phyloP scores from a whole-genome alignment of 352 stramenopile species.

The Aphanomyces invadans region DNA sequence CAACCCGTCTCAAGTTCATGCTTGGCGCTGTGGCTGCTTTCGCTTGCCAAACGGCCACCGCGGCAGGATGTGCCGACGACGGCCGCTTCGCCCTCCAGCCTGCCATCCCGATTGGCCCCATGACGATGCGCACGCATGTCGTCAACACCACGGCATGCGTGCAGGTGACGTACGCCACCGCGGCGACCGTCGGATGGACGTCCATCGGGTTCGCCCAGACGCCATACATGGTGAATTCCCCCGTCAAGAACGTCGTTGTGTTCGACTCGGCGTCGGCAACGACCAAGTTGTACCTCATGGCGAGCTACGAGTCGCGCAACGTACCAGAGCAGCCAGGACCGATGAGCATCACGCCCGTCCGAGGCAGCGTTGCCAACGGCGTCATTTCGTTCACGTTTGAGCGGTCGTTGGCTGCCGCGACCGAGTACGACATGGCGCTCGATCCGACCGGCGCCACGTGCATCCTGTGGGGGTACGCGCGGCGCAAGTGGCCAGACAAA shows the following conservation, averaged over 20 bases:
- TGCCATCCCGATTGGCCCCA: neutral
- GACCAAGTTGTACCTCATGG: slow-evolving; percentile 43
- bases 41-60: neutral
- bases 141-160: slow-evolving; percentile 3
- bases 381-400: slow-evolving; percentile 67
- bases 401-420: slow-evolving; percentile 43
- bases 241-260: slow-evolving; percentile 61
- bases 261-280: slow-evolving; percentile 39
- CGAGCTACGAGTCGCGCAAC: slow-evolving; percentile 38
- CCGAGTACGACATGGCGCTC: slow-evolving; percentile 42
- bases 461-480: slow-evolving; percentile 68
- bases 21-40: neutral
- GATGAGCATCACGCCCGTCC: slow-evolving; percentile 33
- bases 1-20: too few relatives aligned
- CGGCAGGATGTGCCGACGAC: neutral
- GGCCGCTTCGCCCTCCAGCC: neutral
- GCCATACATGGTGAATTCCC: slow-evolving; percentile 58
- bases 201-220: slow-evolving; percentile 42
- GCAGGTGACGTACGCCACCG: slow-evolving; percentile 4
- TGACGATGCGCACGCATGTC: slow-evolving; percentile 5
- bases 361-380: slow-evolving; percentile 33
- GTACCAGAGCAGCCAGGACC: slow-evolving; percentile 35
- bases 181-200: slow-evolving; percentile 38
- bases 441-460: slow-evolving; percentile 29
- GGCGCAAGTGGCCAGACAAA: neutral